Conservation (phyloP, 2,329 filamentous ascomycete genomes). For the Penicillium concentricum region DNA sequence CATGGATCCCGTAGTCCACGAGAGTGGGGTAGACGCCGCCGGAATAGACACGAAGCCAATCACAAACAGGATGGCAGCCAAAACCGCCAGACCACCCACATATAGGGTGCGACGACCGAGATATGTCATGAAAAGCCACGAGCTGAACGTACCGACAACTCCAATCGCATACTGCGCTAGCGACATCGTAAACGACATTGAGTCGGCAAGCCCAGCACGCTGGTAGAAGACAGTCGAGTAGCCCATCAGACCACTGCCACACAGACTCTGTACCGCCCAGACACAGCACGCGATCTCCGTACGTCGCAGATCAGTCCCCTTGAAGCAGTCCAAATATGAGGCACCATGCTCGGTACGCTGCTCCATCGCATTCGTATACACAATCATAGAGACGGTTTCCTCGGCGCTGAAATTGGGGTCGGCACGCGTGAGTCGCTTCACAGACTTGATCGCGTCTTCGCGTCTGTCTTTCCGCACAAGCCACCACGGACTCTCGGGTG, state of each 20-base stretch:
- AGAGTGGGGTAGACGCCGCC: conserved; percentile 22
- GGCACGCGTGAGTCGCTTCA: conserved; percentile 29
- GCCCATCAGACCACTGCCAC: conserved; percentile 32
- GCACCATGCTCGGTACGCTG: conserved; percentile 17
- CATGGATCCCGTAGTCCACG: conserved; percentile 46
- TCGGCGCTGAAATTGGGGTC: conserved; percentile 28
- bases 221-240: conserved; percentile 38
- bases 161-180: conserved; percentile 62
- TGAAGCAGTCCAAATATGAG: conserved; percentile 32
- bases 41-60: conserved; percentile 25
- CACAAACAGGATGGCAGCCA: conserved; percentile 13
- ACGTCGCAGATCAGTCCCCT: conserved; percentile 34
- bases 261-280: conserved; percentile 37
- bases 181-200: conserved; percentile 38
- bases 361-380: conserved; percentile 37
- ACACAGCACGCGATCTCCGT: conserved; percentile 43
- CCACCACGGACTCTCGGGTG: conserved; percentile 41
- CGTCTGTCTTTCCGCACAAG: conserved; percentile 36
- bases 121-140: conserved; percentile 46
- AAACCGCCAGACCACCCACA: conserved; percentile 25
- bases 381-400: conserved; percentile 39
- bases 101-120: conserved; percentile 44
- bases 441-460: conserved; percentile 35
- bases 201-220: conserved; percentile 36
- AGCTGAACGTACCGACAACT: conserved; percentile 50